Evolutionary conservation across 148 eudicot species (phyloP).

Genomic region (Rhododendron griersonianum): DNA sequence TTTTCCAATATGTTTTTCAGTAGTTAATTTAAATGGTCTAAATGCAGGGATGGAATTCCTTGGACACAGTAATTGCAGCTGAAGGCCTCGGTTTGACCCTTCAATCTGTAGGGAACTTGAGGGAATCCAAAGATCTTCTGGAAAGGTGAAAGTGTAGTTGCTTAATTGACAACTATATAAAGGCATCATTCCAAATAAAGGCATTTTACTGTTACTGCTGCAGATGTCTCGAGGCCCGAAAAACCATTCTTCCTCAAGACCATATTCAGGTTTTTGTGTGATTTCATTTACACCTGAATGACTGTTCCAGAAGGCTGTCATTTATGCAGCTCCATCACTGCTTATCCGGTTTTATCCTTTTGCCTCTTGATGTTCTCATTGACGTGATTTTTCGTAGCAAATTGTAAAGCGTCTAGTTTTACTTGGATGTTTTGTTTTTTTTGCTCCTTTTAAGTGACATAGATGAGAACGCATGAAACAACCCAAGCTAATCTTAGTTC

Average conservation of each 20-base stretch:
- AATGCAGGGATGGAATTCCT: constrained; percentile 76
- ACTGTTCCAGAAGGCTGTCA: not conserved
- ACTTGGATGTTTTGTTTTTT: not conserved
- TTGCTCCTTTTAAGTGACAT: not conserved
- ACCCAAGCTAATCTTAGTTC: not conserved
- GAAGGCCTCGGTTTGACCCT: constrained; percentile 75
- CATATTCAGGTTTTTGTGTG: constrained; percentile 73
- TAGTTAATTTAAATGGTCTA: not conserved
- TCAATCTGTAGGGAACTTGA: constrained; percentile 56
- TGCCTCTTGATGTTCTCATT: not conserved
- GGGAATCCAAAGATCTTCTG: constrained; percentile 68
- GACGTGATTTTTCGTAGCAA: not conserved
- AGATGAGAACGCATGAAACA: not conserved
- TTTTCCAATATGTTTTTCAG: not conserved
- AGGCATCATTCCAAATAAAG: not conserved
- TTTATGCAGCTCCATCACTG: not conserved
- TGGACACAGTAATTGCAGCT: constrained; percentile 79
- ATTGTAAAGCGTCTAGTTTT: not conserved
- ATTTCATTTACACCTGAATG: not conserved
- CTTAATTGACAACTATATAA: not conserved
- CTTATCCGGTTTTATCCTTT: not conserved
- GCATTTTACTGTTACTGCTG: constrained; percentile 3
- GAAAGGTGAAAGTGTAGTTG: constrained; percentile 41
- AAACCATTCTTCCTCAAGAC: constrained; percentile 59
- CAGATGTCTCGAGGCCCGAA: constrained; percentile 84